phyloP scores from a whole-genome alignment of 768 basidiomycete species.

The Auriscalpium microsporum region DNA sequence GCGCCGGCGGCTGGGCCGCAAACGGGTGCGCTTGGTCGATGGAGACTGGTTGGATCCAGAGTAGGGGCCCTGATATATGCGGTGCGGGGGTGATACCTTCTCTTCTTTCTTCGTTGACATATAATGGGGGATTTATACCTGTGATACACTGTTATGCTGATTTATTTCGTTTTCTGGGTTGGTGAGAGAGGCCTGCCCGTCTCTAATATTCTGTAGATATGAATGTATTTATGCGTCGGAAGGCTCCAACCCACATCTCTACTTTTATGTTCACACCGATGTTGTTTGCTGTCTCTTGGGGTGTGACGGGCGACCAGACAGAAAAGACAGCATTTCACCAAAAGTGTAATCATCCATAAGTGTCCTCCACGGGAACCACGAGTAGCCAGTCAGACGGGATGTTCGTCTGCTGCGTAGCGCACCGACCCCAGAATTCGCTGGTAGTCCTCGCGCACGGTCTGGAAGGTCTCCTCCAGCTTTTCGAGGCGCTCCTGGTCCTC shows the following conservation, averaged over 20 bases:
- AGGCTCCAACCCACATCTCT: too few species aligned
- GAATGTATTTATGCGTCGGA: too few species aligned
- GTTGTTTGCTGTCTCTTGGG: too few species aligned
- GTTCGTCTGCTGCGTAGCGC: background rate
- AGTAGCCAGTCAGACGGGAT: background rate
- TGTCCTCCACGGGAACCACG: background rate
- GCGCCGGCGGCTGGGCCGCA: slow-evolving; percentile 50
- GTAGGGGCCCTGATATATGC: background rate
- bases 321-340: background rate
- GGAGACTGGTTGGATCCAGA: slow-evolving; percentile 51
- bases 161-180: too few species aligned
- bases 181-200: too few species aligned
- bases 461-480: slow-evolving; percentile 90
- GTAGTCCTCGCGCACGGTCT: slow-evolving; percentile 80
- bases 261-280: too few species aligned
- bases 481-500: slow-evolving; percentile 81
- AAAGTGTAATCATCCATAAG: background rate
- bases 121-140: too few species aligned
- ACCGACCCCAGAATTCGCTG: slow-evolving; percentile 39
- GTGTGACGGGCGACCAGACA: too few species aligned
- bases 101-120: too few species aligned
- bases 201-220: too few species aligned
- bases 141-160: too few species aligned
- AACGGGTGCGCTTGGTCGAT: slow-evolving; percentile 58
- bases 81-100: too few species aligned